Evolutionary conservation across 192 early-diverging fungal species (phyloP), one percentile per base, ranked within the genome.

Genomic region (Coemansia sp.): DNA sequence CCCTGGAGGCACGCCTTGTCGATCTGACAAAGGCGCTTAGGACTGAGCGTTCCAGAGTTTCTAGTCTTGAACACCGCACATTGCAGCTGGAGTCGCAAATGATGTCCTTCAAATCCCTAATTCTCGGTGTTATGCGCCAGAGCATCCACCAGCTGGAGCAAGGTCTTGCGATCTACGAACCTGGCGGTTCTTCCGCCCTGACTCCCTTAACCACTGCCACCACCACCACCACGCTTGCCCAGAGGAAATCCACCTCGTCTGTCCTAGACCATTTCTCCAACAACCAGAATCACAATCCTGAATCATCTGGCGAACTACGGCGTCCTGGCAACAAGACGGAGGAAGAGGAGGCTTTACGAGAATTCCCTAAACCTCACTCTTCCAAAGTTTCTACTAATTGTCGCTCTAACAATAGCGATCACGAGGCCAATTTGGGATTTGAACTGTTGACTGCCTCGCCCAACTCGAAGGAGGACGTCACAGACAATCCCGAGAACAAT

Each of bases 21-120:
- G 56, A 41, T 6, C 10, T 58, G 13, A 58, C 56, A 15, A 58
- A 40, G 7, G 39, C n/a, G 56, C 56, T 58, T 36, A 40, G 15
- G 56, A 16, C n/a, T 8, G 56, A 58, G 56, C 56, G 39, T 36
- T 26, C 56, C 56, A 37, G 39, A 13, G 56, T 18, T 41, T 58
- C 37, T 18, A 26, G 6, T 1, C 56, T 58, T 15, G 56, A 58
- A 16, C 32, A 58, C 32, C 36, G 39, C 37, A 58, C 39, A 15
- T n/a, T 5, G 6, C 56, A 18, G 15, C 37, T 58, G 4, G 56
- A 58, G 56, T 40, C 36, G 0, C 56, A 58, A 22, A n/a, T 58
- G 56, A 3, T 12, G 16, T n/a, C 36, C 36, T 58, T 41, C 56
- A 58, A 58, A 41, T 0, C 56, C 36, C 1, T 41, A 8, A 3